Conservation (phyloP, 805 yeast genomes). For the Yamadazyma nakazawae region DNA sequence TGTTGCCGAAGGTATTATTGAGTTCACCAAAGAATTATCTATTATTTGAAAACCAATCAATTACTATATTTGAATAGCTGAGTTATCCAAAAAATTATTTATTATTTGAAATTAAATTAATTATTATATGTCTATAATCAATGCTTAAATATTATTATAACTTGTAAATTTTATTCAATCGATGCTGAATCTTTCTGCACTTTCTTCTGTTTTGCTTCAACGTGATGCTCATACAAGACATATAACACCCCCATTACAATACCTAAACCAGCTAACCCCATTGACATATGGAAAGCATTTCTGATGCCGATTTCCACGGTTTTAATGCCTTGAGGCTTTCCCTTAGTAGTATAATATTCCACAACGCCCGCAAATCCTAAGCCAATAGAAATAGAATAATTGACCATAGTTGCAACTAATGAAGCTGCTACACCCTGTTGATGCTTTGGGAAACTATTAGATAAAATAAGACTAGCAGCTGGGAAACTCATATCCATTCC, state of each 20-base stretch:
- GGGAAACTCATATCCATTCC: slow-evolving; percentile 84
- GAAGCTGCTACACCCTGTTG: slow-evolving; percentile 82
- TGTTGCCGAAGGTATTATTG: slow-evolving; percentile 27
- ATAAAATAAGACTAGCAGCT: slow-evolving; percentile 60
- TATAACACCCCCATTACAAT: slow-evolving; percentile 9
- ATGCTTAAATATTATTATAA: not conserved
- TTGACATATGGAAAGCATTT: slow-evolving; percentile 28
- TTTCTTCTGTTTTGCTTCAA: not conserved
- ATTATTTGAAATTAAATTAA: too few relatives aligned
- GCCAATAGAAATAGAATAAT: slow-evolving; percentile 53
- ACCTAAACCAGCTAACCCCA: slow-evolving; percentile 34
- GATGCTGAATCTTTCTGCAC: not conserved
- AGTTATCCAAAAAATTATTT: not conserved
- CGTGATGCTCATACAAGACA: slow-evolving; percentile 4
- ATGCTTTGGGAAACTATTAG: slow-evolving; percentile 53
- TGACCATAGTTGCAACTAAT: slow-evolving; percentile 64
- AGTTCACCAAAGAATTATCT: slow-evolving; percentile 12
- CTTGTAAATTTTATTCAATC: not conserved
- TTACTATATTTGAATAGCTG: too few relatives aligned
- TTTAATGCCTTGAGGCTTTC: slow-evolving; percentile 13
- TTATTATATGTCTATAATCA: too few relatives aligned
- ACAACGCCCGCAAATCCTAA: slow-evolving; percentile 36
- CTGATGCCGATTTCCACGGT: slow-evolving; percentile 22
- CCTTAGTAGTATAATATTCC: slow-evolving; percentile 24
- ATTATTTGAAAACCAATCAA: not conserved